A percentile compares a stretch with the other conserved stretches of the same genome.
Conservation (phyloP, 495 filamentous ascomycete species). For the Penicillium salamii region DNA sequence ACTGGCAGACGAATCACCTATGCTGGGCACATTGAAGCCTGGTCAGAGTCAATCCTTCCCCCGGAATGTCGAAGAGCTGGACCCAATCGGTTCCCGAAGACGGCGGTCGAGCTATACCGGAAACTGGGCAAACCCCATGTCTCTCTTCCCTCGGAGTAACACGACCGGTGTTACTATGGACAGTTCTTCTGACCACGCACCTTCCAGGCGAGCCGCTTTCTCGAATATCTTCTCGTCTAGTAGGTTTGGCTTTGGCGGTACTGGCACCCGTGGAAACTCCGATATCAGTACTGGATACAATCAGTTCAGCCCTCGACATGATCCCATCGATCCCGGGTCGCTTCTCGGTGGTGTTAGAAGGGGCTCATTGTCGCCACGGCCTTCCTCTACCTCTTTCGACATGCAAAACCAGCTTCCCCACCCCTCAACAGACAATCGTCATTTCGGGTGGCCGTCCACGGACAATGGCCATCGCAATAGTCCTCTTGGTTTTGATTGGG, state of each 20-base stretch:
- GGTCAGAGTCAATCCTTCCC: constrained; percentile 84
- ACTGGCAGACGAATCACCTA: constrained; percentile 62
- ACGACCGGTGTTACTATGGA: constrained; percentile 39
- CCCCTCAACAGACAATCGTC: constrained; percentile 74
- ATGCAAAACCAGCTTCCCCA: constrained; percentile 61
- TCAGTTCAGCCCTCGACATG: constrained; percentile 59
- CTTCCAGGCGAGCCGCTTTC: constrained; percentile 42
- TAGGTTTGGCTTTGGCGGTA: constrained; percentile 40
- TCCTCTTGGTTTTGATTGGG: constrained; percentile 58
- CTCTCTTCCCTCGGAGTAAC: constrained; percentile 50
- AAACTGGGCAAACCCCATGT: constrained; percentile 59
- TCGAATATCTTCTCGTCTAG: constrained; percentile 46
- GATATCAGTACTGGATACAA: constrained; percentile 53
- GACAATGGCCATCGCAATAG: constrained; percentile 53
- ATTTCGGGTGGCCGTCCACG: constrained; percentile 60
- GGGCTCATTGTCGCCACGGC: constrained; percentile 68
- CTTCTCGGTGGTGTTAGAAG: constrained; percentile 53
- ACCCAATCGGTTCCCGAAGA: constrained; percentile 63
- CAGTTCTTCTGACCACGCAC: constrained; percentile 44
- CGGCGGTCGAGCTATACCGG: constrained; percentile 62
- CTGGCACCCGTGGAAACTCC: constrained; percentile 41
- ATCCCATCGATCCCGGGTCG: constrained; percentile 54
- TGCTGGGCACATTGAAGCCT: constrained; percentile 69
- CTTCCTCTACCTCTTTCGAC: constrained; percentile 76
- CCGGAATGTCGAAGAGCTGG: constrained; percentile 62